Conservation (phyloP, 306 rosid genomes). For the Glycyrrhiza uralensis region DNA sequence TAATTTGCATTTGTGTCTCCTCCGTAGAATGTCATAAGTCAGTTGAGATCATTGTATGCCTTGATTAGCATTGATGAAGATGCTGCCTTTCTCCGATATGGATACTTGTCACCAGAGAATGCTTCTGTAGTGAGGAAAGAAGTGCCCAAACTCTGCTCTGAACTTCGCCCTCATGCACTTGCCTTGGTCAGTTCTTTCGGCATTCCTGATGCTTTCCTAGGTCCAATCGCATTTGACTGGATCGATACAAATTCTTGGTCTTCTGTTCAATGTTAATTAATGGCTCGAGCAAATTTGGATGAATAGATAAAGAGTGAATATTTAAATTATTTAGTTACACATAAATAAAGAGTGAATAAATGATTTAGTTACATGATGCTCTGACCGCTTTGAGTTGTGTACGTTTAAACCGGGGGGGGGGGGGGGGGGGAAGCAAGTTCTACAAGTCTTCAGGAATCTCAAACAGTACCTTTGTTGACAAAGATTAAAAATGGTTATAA, state of each 20-base stretch:
- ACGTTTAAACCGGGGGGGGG: no score
- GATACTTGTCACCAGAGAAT: conserved; percentile 58
- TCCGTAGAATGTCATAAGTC: conserved; percentile 57
- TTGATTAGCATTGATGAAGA: conserved; percentile 82
- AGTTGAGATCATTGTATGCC: conserved; percentile 75
- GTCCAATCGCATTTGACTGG: conserved; percentile 88
- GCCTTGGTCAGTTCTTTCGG: conserved; percentile 89
- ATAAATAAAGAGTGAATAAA: no score
- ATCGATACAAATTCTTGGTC: conserved; percentile 81
- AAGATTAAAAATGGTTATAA: background rate
- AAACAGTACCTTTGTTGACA: conserved; percentile 11
- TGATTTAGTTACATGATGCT: no score
- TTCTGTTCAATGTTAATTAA: conserved; percentile 43
- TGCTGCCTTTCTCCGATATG: conserved; percentile 72
- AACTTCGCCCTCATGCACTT: conserved; percentile 80
- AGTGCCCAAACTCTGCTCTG: conserved; percentile 64
- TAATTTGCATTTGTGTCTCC: background rate
- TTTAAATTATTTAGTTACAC: no score
- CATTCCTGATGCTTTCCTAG: conserved; percentile 83
- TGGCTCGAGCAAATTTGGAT: no score
- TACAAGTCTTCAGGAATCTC: background rate
- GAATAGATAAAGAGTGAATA: no score
- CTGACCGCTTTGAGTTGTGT: background rate
- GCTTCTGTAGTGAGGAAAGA: conserved; percentile 71
- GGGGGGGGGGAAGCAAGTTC: no score